Conservation (phyloP, 2,329 filamentous ascomycete species). For the Colletotrichum neosansevieriae region DNA sequence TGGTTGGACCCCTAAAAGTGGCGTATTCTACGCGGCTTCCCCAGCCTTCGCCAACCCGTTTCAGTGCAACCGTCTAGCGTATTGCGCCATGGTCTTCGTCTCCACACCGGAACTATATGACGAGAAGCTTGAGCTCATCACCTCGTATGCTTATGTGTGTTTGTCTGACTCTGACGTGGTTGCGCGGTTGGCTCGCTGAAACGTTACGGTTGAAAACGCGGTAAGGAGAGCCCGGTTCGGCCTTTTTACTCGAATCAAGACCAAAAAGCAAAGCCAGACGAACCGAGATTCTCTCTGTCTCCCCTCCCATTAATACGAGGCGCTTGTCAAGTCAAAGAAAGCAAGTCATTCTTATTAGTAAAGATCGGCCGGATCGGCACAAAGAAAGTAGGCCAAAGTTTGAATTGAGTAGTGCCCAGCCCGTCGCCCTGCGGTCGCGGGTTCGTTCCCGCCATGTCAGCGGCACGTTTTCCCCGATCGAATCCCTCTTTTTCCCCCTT, state of each 20-base stretch:
- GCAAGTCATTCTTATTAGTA: constrained; percentile 15
- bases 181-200: background rate
- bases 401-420: constrained; percentile 27
- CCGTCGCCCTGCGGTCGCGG: constrained; percentile 3
- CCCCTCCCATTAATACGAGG: background rate
- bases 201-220: constrained; percentile 14
- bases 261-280: constrained; percentile 4
- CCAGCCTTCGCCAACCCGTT: background rate
- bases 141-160: background rate
- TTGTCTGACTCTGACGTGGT: background rate
- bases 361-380: constrained; percentile 33
- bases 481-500: background rate
- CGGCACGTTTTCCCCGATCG: constrained; percentile 5
- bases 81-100: background rate
- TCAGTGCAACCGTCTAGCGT: no score
- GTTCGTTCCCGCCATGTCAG: background rate
- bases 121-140: background rate
- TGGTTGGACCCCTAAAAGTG: constrained; percentile 3
- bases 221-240: background rate
- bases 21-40: background rate
- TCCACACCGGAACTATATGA: background rate
- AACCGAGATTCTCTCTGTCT: background rate
- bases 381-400: constrained; percentile 15
- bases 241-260: background rate
- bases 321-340: background rate